Conservation (phyloP, 805 yeast genomes). For the Saturnispora mendoncae region DNA sequence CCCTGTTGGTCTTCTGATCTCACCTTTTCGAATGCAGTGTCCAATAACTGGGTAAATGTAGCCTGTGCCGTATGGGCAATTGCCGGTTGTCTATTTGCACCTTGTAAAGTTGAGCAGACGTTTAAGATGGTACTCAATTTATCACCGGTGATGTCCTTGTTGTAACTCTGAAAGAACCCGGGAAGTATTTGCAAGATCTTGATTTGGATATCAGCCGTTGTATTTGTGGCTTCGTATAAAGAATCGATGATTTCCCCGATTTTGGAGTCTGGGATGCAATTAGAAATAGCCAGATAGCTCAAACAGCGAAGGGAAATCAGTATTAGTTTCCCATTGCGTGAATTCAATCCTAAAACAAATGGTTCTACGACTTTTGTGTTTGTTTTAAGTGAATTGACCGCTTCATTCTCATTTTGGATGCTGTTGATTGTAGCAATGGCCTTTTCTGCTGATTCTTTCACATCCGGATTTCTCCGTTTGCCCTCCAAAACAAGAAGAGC, state of each 20-base stretch:
- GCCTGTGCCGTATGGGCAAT: constrained; percentile 90
- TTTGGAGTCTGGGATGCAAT: constrained; percentile 45
- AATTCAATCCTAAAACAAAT: constrained; percentile 59
- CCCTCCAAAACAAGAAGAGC: constrained; percentile 56
- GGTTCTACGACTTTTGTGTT: constrained; percentile 57
- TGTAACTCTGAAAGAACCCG: constrained; percentile 56
- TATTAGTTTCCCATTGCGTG: constrained; percentile 66
- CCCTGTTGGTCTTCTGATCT: constrained; percentile 32
- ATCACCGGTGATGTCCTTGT: constrained; percentile 43
- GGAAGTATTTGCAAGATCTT: constrained; percentile 82
- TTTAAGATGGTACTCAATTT: constrained; percentile 49
- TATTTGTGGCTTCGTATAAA: constrained; percentile 61
- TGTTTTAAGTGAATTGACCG: constrained; percentile 27
- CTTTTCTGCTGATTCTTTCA: constrained; percentile 47
- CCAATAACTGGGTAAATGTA: constrained; percentile 77
- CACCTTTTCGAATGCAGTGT: constrained; percentile 66
- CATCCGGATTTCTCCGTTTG: constrained; percentile 60
- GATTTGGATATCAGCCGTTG: constrained; percentile 76
- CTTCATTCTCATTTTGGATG: constrained; percentile 13
- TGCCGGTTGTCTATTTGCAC: constrained; percentile 59
- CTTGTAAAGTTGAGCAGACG: constrained; percentile 66
- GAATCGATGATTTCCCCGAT: constrained; percentile 55
- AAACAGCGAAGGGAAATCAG: constrained; percentile 65
- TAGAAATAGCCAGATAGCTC: constrained; percentile 47
- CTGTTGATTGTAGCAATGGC: constrained; percentile 34